Conservation (phyloP, 345 rosid genomes). For the Sisymbrium irio region DNA sequence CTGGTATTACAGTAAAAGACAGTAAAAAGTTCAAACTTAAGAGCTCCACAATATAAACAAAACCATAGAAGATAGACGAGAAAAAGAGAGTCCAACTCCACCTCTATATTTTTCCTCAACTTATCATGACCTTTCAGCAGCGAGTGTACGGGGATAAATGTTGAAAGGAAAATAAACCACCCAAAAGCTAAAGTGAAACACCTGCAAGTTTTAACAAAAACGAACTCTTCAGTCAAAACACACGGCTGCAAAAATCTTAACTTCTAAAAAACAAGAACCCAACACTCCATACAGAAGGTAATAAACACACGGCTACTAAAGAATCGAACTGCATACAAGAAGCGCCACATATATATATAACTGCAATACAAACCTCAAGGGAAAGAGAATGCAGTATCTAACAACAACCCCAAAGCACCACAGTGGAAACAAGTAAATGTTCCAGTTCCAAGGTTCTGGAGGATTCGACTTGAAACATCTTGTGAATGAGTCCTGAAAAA, state of each 20-base stretch:
- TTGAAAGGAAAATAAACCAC: constrained; percentile 86
- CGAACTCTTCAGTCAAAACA: constrained; percentile 2
- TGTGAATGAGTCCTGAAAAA: constrained; percentile 77
- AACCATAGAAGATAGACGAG: background rate
- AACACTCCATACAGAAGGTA: background rate
- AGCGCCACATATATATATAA: background rate
- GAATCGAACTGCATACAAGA: background rate
- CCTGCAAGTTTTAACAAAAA: constrained; percentile 46
- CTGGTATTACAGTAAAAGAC: constrained; percentile 40
- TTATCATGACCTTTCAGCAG: constrained; percentile 77
- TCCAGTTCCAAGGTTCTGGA: constrained; percentile 98
- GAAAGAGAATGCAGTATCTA: constrained; percentile 84
- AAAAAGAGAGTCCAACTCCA: constrained; percentile 34
- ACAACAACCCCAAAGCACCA: constrained; percentile 87
- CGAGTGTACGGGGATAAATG: constrained; percentile 67
- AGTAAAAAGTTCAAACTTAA: background rate
- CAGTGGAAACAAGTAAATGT: constrained; percentile 80
- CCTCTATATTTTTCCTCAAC: constrained; percentile 87
- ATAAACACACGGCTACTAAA: background rate
- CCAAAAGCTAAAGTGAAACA: constrained; percentile 71
- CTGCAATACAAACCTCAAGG: constrained; percentile 53
- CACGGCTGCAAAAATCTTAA: background rate
- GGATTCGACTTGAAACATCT: constrained; percentile 94
- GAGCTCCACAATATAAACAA: background rate
- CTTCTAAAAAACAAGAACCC: background rate